These are phyloP conservation scores for Mortierella sp. DNA, from an alignment of 371 early-diverging fungal genomes.

Conservation along the genomic window DNA sequence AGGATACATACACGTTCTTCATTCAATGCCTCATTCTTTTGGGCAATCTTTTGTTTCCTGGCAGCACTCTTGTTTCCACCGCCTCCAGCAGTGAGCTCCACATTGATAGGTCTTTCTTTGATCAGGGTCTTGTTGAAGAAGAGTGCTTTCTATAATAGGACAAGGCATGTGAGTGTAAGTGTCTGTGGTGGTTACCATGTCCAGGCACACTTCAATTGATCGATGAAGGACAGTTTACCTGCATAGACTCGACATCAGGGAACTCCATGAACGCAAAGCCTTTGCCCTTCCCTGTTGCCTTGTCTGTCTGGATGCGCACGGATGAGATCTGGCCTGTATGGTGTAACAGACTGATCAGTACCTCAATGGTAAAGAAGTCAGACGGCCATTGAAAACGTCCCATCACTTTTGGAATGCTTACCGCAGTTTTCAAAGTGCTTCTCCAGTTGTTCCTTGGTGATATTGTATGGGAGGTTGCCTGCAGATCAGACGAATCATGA, in stretches of 20 bases:
- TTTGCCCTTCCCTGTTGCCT: slow-evolving; percentile 76
- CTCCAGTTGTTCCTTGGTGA: slow-evolving; percentile 72
- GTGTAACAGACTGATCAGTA: neutral
- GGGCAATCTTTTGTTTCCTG: slow-evolving; percentile 71
- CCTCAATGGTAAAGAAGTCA: no score
- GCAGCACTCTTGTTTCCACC: slow-evolving; percentile 77
- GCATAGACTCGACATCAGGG: slow-evolving; percentile 62
- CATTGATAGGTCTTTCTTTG: slow-evolving; percentile 77
- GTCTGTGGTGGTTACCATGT: no score
- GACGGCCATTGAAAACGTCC: no score
- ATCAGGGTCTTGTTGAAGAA: slow-evolving; percentile 75
- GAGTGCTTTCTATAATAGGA: slow-evolving; percentile 65
- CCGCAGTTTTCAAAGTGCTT: slow-evolving; percentile 70
- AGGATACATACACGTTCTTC: slow-evolving; percentile 79
- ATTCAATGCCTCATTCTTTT: slow-evolving; percentile 71
- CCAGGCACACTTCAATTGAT: no score
- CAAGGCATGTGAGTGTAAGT: no score
- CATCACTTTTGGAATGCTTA: slow-evolving; percentile 15
- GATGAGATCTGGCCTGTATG: slow-evolving; percentile 61
- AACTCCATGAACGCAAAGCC: slow-evolving; percentile 87
- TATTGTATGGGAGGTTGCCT: slow-evolving; percentile 76
- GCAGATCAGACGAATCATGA: no score
- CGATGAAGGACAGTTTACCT: slow-evolving; percentile 48
- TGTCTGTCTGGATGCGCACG: slow-evolving; percentile 78
- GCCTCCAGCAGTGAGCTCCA: slow-evolving; percentile 85